phyloP scores from a whole-genome alignment of 805 yeast genomes.

The Metschnikowia kunwiensis region DNA sequence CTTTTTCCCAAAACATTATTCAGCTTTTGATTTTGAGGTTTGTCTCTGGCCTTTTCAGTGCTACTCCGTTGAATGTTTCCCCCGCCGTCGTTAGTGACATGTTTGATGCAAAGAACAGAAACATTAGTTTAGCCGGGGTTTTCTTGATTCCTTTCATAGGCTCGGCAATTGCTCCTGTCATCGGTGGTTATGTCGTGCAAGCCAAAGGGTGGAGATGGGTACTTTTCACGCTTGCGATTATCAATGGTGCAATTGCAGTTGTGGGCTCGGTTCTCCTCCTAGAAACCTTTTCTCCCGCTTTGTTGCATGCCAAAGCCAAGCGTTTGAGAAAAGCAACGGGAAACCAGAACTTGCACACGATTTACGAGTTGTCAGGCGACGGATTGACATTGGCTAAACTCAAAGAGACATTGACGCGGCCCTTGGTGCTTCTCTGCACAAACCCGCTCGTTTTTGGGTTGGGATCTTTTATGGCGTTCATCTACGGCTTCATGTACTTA shows the following conservation, averaged over 20 bases:
- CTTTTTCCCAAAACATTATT: constrained; percentile 31
- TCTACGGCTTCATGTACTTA: constrained; percentile 41
- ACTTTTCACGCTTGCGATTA: constrained; percentile 32
- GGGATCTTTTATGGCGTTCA: constrained; percentile 42
- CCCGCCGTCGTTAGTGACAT: constrained; percentile 40
- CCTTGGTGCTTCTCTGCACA: constrained; percentile 30
- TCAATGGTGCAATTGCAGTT: constrained; percentile 33
- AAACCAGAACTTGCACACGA: constrained; percentile 35
- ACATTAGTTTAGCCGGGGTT: constrained; percentile 35
- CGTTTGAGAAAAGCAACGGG: constrained; percentile 33
- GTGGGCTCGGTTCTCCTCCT: constrained; percentile 29
- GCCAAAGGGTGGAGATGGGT: constrained; percentile 38
- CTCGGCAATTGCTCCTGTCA: constrained; percentile 38
- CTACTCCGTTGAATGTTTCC: constrained; percentile 37
- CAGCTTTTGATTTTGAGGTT: constrained; percentile 35
- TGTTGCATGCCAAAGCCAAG: constrained; percentile 28
- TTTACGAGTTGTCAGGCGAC: constrained; percentile 34
- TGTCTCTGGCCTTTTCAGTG: constrained; percentile 38
- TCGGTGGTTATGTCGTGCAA: constrained; percentile 35
- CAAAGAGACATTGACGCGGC: constrained; percentile 28
- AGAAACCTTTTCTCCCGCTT: constrained; percentile 38
- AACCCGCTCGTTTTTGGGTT: constrained; percentile 41
- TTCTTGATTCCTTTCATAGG: constrained; percentile 38
- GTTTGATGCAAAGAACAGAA: constrained; percentile 32
- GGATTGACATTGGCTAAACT: constrained; percentile 24